These are phyloP conservation scores for Mycosphaerella sp. DNA, from an alignment of 2,329 filamentous ascomycete species.

Conservation along the genomic window DNA sequence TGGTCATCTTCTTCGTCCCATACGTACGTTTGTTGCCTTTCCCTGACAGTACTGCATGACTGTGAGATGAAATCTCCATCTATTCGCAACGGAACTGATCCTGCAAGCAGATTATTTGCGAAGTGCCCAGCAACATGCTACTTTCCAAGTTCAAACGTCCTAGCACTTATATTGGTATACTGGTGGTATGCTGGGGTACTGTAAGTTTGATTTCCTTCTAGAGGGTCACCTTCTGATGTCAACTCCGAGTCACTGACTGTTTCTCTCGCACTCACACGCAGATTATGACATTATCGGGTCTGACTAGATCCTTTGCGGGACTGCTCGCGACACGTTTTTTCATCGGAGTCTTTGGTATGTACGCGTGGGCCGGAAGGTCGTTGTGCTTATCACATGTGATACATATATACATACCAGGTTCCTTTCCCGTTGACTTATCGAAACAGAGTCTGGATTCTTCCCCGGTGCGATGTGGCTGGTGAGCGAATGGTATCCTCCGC, in stretches of 20 bases:
- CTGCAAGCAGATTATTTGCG: conserved; percentile 25
- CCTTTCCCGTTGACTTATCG: neutral
- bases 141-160: conserved; percentile 35
- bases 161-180: conserved; percentile 24
- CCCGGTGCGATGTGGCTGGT: conserved; percentile 35
- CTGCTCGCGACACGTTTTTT: conserved; percentile 76
- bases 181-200: conserved; percentile 23
- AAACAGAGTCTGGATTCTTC: conserved; percentile 44
- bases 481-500: conserved; percentile 23
- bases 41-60: too few species aligned
- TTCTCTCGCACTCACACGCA: neutral
- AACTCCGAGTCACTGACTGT: neutral
- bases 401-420: neutral
- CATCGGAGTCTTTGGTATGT: conserved; percentile 55
- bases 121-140: conserved; percentile 27
- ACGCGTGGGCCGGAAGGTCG: too few species aligned
- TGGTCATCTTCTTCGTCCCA: conserved; percentile 49
- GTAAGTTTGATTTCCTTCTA: conserved; percentile 1
- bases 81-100: conserved; percentile 2
- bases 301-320: conserved; percentile 65
- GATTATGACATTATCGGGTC: conserved; percentile 40
- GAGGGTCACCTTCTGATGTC: too few species aligned
- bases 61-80: neutral
- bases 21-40: conserved; percentile 38
- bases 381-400: too few species aligned